Conservation (phyloP, 768 basidiomycete species). For the Neoboletus magnificus region DNA sequence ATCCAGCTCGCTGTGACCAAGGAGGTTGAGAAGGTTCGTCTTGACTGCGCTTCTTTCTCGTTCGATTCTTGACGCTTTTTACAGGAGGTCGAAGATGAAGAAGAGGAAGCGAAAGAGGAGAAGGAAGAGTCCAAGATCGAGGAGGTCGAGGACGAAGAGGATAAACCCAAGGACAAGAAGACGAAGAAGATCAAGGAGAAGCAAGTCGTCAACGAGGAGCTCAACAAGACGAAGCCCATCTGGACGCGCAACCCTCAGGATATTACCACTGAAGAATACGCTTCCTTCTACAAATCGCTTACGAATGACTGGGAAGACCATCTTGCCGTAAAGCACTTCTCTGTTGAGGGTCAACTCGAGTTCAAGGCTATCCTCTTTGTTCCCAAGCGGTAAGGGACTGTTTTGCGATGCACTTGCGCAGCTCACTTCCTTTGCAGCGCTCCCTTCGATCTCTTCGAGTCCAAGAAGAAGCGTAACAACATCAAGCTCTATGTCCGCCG, state of each 20-base stretch:
- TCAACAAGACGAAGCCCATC: constrained; percentile 99
- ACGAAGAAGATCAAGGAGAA: constrained; percentile 92
- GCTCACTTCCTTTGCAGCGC: constrained; percentile 50
- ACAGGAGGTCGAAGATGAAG: constrained; percentile 85
- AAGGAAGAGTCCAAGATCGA: constrained; percentile 77
- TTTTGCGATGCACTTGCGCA: background rate
- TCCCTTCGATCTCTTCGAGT: constrained; percentile 99
- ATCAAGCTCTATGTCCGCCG: constrained; percentile 99
- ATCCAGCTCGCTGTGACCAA: constrained; percentile 98
- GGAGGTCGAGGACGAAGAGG: constrained; percentile 80
- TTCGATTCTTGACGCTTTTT: constrained; percentile 6
- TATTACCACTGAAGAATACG: constrained; percentile 92
- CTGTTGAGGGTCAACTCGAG: constrained; percentile 99
- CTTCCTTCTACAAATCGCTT: constrained; percentile 97
- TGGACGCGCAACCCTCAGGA: constrained; percentile 99
- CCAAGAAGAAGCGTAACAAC: constrained; percentile 99
- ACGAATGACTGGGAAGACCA: constrained; percentile 99
- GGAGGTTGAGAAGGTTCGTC: constrained; percentile 94
- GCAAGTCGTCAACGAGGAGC: constrained; percentile 88
- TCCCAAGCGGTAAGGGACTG: constrained; percentile 76
- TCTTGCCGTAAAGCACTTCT: constrained; percentile 99
- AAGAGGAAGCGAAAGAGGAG: constrained; percentile 70
- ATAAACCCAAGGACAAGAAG: constrained; percentile 87
- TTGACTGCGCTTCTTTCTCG: background rate
- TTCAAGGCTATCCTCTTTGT: constrained; percentile 99